phyloP scores from a whole-genome alignment of 257 asterid genomes.

The Solanum pinnatisectum region DNA sequence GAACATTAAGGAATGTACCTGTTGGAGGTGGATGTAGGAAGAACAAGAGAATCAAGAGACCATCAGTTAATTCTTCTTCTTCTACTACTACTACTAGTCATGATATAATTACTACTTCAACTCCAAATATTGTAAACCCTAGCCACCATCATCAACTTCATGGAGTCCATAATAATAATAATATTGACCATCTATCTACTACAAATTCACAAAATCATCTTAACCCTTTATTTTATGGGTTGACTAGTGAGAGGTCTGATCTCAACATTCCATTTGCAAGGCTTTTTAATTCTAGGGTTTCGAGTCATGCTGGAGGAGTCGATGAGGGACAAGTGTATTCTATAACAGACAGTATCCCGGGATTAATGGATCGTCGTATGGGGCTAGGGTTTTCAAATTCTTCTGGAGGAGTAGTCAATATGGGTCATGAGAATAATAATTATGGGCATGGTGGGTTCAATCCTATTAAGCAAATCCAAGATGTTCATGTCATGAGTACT shows the following conservation, averaged over 20 bases:
- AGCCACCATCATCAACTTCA: slow-evolving; percentile 12
- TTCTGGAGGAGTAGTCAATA: slow-evolving; percentile 1
- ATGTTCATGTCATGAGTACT: not conserved
- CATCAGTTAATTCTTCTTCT: not conserved
- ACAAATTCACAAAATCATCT: slow-evolving; percentile 2
- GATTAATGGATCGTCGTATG: slow-evolving; percentile 7
- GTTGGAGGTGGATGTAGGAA: slow-evolving; percentile 47
- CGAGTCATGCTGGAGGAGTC: not conserved
- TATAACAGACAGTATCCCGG: not conserved
- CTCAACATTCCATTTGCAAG: slow-evolving; percentile 14
- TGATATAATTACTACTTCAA: not conserved
- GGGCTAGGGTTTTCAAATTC: slow-evolving; percentile 29
- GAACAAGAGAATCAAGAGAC: slow-evolving; percentile 28
- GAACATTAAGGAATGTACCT: slow-evolving; percentile 40
- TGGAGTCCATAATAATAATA: not conserved
- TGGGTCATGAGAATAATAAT: not conserved
- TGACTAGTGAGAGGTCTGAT: slow-evolving; percentile 10
- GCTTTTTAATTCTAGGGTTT: slow-evolving; percentile 16
- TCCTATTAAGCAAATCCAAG: slow-evolving; percentile 21
- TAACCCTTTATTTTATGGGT: slow-evolving; percentile 27
- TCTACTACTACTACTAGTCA: not conserved
- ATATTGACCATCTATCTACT: slow-evolving; percentile 18
- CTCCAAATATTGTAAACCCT: slow-evolving; percentile 16
- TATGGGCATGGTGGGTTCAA: slow-evolving; percentile 13
- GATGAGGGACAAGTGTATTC: slow-evolving; percentile 5